These are phyloP conservation scores for Ceratobasidium sp. DNA, from an alignment of 1,284 basidiomycete species.

Conservation along the genomic window DNA sequence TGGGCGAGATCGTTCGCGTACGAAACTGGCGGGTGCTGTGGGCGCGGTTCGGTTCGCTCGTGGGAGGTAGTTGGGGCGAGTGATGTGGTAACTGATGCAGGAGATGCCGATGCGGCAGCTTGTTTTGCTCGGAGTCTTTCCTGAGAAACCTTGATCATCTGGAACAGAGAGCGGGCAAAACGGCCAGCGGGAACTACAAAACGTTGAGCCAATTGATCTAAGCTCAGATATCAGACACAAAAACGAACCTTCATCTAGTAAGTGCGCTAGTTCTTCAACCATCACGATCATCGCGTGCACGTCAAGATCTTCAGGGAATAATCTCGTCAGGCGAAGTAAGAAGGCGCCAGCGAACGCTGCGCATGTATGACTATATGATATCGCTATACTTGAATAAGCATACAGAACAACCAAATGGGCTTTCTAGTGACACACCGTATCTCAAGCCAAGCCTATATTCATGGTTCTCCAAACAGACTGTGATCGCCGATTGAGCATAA, in stretches of 20 bases:
- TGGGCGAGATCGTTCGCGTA: conserved; percentile 17
- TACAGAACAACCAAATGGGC: no score
- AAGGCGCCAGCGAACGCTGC: conserved; percentile 48
- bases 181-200: conserved; percentile 26
- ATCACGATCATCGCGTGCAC: conserved; percentile 45
- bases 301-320: conserved; percentile 46
- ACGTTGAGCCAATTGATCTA: background rate
- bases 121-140: conserved; percentile 24
- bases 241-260: conserved; percentile 45
- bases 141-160: conserved; percentile 36
- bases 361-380: conserved; percentile 48
- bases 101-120: background rate
- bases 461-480: conserved; percentile 45
- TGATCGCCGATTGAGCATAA: conserved; percentile 45
- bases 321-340: conserved; percentile 46
- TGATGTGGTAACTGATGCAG: background rate
- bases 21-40: background rate
- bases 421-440: conserved; percentile 46
- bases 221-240: background rate
- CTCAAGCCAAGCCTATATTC: conserved; percentile 46
- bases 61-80: background rate
- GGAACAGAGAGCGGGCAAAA: conserved; percentile 27
- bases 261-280: conserved; percentile 44
- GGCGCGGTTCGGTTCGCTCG: background rate
- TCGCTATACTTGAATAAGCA: conserved; percentile 5